Evolutionary conservation across 108 stramenopile species (phyloP).

Genomic region (Fragilariopsis cylindrus): DNA sequence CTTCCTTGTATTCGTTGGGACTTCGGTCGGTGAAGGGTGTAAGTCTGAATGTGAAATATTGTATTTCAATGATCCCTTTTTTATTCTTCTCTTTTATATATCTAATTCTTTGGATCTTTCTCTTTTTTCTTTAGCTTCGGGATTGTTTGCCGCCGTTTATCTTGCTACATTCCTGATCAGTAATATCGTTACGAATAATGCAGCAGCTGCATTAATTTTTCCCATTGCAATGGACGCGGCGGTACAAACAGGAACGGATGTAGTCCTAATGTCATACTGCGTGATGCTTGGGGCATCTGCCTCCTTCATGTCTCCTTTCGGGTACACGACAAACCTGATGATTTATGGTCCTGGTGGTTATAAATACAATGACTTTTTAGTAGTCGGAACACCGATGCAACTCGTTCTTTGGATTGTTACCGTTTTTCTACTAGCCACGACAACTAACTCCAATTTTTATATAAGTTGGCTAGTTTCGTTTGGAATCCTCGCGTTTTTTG

Average conservation of each 20-base stretch:
- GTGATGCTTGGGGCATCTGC: conserved; percentile 85
- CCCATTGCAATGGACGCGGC: conserved; percentile 84
- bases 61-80: not conserved
- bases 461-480: conserved; percentile 49
- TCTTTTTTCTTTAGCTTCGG: conserved; percentile 40
- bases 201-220: conserved; percentile 85
- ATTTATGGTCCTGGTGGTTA: conserved; percentile 89
- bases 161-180: conserved; percentile 82
- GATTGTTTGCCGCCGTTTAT: conserved; percentile 81
- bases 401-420: conserved; percentile 74
- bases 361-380: conserved; percentile 73
- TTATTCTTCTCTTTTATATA: not conserved
- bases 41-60: conserved; percentile 16
- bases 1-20: conserved; percentile 54
- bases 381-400: conserved; percentile 81
- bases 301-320: conserved; percentile 83
- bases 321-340: conserved; percentile 71
- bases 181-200: conserved; percentile 85
- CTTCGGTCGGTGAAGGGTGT: conserved; percentile 56
- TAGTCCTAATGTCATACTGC: conserved; percentile 63
- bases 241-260: conserved; percentile 60
- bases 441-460: conserved; percentile 46
- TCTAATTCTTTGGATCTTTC: not conserved
- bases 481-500: conserved; percentile 18
- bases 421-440: conserved; percentile 40